These are phyloP conservation scores for Yarrowia alimentaria DNA, from an alignment of 805 yeast species.

Conservation along the genomic window DNA sequence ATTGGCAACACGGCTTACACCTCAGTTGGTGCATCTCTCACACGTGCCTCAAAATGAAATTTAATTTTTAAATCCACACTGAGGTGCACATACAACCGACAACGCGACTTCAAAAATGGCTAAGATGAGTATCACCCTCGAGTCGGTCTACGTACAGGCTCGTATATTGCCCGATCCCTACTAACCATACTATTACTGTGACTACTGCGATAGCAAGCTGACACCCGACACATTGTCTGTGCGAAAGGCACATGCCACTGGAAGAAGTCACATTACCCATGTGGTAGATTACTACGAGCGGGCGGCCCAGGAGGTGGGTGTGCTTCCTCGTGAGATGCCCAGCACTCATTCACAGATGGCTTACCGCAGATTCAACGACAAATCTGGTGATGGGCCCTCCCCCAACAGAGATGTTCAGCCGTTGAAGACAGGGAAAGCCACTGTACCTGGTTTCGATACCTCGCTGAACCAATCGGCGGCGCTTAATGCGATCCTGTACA, in stretches of 20 bases:
- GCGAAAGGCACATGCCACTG: slow-evolving; percentile 72
- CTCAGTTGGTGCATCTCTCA: no score
- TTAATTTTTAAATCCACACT: neutral
- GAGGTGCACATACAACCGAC: neutral
- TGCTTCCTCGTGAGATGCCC: slow-evolving; percentile 28
- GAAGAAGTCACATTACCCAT: slow-evolving; percentile 68
- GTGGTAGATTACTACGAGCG: slow-evolving; percentile 74
- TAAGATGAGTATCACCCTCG: slow-evolving; percentile 26
- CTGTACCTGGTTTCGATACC: slow-evolving; percentile 31
- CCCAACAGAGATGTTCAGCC: slow-evolving; percentile 23
- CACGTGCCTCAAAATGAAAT: no score
- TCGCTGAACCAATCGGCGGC: neutral
- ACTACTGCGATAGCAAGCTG: slow-evolving; percentile 70
- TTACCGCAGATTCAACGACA: slow-evolving; percentile 1
- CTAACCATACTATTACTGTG: slow-evolving; percentile 49
- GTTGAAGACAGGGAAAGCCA: slow-evolving; percentile 29
- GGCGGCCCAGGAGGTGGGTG: slow-evolving; percentile 31
- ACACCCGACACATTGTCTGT: slow-evolving; percentile 91
- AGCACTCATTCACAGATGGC: slow-evolving; percentile 5
- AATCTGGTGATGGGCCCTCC: slow-evolving; percentile 2
- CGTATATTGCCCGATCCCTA: neutral
- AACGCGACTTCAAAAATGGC: slow-evolving; percentile 15
- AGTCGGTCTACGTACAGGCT: no score
- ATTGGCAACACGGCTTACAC: no score
- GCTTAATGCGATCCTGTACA: slow-evolving; percentile 5